phyloP scores from a whole-genome alignment of 2,329 filamentous ascomycete genomes.

The Sordariomycetes sp. region DNA sequence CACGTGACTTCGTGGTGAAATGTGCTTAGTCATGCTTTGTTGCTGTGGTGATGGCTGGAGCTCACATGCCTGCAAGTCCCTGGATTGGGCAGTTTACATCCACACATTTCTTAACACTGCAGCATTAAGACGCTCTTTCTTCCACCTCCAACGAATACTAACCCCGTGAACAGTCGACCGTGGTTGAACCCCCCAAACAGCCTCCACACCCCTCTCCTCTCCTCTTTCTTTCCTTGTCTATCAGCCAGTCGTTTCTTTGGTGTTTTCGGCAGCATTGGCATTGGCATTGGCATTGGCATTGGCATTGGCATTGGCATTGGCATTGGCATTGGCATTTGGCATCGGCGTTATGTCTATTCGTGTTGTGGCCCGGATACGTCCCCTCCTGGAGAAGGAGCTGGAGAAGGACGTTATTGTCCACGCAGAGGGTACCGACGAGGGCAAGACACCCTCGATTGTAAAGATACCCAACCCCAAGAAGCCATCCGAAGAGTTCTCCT shows the following conservation, averaged over 20 bases:
- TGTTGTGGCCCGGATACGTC: conserved; percentile 84
- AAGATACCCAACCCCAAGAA: conserved; percentile 94
- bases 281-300: not conserved
- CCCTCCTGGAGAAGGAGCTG: conserved; percentile 73
- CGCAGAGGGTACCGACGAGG: conserved; percentile 50
- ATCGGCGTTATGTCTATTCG: conserved; percentile 50
- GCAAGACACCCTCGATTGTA: conserved; percentile 57
- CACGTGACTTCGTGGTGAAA: conserved; percentile 1
- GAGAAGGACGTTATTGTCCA: conserved; percentile 80
- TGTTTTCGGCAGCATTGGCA: not conserved
- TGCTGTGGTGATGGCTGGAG: conserved; percentile 5
- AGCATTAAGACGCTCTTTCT: not conserved
- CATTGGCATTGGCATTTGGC: not conserved
- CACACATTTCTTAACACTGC: not conserved
- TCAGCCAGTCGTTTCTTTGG: not conserved
- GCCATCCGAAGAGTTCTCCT: conserved; percentile 80
- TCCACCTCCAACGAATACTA: not conserved
- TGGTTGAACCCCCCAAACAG: not conserved
- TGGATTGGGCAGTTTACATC: not conserved
- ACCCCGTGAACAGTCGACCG: not conserved
- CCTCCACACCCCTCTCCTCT: not conserved
- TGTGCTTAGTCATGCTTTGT: conserved; percentile 1
- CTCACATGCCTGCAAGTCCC: not conserved
- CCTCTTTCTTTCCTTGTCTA: conserved; percentile 5
- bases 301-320: conserved; percentile 2